phyloP scores from a whole-genome alignment of 345 rosid species.

The Murraya koenigii region DNA sequence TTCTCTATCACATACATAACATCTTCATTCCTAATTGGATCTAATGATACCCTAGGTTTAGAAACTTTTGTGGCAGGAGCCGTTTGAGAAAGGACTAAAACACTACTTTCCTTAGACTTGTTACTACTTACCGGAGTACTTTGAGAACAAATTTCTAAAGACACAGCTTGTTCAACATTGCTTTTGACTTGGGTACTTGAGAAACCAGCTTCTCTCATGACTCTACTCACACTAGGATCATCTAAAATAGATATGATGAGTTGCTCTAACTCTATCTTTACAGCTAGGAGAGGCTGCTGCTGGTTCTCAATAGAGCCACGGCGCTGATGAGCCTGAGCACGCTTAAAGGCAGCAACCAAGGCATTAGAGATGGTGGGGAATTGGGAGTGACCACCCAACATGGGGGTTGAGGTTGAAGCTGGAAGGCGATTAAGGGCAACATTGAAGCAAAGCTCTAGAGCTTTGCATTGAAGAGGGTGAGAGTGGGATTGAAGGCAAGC shows the following conservation, averaged over 20 bases:
- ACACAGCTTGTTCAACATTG: conserved; percentile 73
- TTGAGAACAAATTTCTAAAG: conserved; percentile 53
- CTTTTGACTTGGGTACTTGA: conserved; percentile 84
- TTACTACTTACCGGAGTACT: conserved; percentile 29
- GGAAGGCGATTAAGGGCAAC: conserved; percentile 98
- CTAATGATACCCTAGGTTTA: conserved; percentile 17
- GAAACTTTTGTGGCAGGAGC: conserved; percentile 16
- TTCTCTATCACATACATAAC: conserved; percentile 58
- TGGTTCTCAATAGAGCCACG: conserved; percentile 88
- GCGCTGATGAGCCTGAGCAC: conserved; percentile 97
- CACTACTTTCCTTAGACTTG: conserved; percentile 47
- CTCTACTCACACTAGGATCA: conserved; percentile 97
- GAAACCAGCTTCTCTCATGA: conserved; percentile 98
- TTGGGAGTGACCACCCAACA: conserved; percentile 56
- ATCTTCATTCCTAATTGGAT: conserved; percentile 54
- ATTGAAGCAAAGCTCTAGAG: conserved; percentile 95
- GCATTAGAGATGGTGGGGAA: conserved; percentile 88
- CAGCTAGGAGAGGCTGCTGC: conserved; percentile 85
- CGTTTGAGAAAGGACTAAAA: conserved; percentile 26
- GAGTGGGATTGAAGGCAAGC: conserved; percentile 95
- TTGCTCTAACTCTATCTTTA: conserved; percentile 89
- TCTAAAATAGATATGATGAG: conserved; percentile 86
- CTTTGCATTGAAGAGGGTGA: conserved; percentile 94
- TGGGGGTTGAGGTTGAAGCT: conserved; percentile 60
- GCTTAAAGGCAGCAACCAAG: conserved; percentile 92